Percentiles rank a stretch among this genome's conserved stretches.
These are phyloP conservation scores for Exophiala spinifera DNA, from an alignment of 2,329 filamentous ascomycete genomes.

Conservation along the genomic window DNA sequence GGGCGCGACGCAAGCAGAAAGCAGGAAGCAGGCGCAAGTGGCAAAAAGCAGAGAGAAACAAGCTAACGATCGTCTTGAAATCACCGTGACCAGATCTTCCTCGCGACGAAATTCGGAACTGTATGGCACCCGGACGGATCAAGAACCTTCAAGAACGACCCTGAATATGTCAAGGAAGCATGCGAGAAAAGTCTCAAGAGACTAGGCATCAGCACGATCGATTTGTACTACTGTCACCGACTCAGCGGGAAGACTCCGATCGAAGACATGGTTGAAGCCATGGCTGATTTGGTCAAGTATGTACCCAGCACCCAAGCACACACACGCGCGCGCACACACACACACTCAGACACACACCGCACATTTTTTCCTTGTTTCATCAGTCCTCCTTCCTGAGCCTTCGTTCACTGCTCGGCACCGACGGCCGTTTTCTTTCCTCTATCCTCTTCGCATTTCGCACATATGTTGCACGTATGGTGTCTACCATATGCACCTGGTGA, in stretches of 20 bases:
- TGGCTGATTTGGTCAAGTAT: slow-evolving; percentile 43
- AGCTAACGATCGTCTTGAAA: no score
- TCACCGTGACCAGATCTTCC: slow-evolving; percentile 39
- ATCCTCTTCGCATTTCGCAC: no score
- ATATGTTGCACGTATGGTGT: no score
- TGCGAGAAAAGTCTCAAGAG: slow-evolving; percentile 37
- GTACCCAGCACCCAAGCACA: no score
- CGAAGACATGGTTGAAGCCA: slow-evolving; percentile 43
- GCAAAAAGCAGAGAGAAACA: no score
- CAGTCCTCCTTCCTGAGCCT: no score
- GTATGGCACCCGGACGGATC: slow-evolving; percentile 6
- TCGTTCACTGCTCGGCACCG: no score
- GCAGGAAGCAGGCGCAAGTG: no score
- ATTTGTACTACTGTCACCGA: slow-evolving; percentile 44
- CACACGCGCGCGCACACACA: no score
- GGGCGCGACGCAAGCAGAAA: no score
- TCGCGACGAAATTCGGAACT: slow-evolving; percentile 41
- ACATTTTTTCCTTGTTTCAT: not conserved
- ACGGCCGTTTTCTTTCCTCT: no score
- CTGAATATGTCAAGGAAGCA: slow-evolving; percentile 37
- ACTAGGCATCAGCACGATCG: slow-evolving; percentile 39
- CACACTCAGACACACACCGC: not conserved
- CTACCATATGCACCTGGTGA: no score
- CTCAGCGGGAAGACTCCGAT: slow-evolving; percentile 42
- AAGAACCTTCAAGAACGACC: slow-evolving; percentile 30